phyloP scores from a whole-genome alignment of 345 rosid species.

The Schrenkiella parvula region DNA sequence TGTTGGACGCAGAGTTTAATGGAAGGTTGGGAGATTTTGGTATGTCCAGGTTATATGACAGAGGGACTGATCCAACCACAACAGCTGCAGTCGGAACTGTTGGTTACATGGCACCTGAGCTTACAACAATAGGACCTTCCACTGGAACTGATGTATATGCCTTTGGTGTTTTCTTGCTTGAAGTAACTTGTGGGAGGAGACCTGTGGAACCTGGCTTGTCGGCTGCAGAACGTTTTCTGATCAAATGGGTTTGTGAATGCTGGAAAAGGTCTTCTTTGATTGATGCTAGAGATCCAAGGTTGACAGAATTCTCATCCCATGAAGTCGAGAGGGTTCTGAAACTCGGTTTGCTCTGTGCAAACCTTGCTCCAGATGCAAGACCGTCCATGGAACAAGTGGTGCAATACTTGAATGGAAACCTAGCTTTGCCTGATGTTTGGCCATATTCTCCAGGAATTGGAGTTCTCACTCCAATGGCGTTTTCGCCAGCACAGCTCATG shows the following conservation, averaged over 20 bases:
- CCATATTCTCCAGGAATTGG: conserved; percentile 30
- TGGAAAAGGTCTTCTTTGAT: conserved; percentile 35
- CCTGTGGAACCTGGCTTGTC: conserved; percentile 54
- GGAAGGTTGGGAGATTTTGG: conserved; percentile 94
- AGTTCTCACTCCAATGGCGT: conserved; percentile 16
- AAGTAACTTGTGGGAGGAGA: conserved; percentile 51
- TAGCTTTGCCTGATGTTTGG: conserved; percentile 30
- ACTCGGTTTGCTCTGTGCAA: conserved; percentile 44
- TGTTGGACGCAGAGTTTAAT: conserved; percentile 53
- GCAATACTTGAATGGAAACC: conserved; percentile 34
- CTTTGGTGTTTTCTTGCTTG: conserved; percentile 47
- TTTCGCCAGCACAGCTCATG: background rate
- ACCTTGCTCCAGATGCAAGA: conserved; percentile 33
- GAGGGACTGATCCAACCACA: conserved; percentile 56
- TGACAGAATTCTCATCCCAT: conserved; percentile 24
- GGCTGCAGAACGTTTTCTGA: conserved; percentile 24
- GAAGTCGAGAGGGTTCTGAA: conserved; percentile 49
- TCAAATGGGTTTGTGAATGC: conserved; percentile 37
- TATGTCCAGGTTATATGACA: conserved; percentile 74
- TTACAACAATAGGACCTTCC: conserved; percentile 39
- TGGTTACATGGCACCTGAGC: conserved; percentile 55
- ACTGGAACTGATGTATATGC: conserved; percentile 43
- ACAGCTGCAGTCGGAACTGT: conserved; percentile 88
- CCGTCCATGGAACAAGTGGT: conserved; percentile 45
- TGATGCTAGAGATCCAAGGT: conserved; percentile 38